Conservation (phyloP, 805 yeast genomes). For the Nakazawaea anatomiae region DNA sequence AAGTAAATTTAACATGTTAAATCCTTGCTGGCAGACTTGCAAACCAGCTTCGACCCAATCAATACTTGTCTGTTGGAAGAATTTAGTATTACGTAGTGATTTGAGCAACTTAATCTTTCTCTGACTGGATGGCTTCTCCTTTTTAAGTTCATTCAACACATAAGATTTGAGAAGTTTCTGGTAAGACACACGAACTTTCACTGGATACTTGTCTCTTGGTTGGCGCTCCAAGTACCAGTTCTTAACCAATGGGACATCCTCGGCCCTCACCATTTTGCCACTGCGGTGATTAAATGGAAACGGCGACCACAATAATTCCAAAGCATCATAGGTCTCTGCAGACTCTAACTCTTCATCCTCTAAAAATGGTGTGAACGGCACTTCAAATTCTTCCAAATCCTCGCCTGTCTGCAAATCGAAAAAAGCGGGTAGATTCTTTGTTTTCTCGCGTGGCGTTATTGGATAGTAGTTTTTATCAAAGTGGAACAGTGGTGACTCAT, state of each 20-base stretch:
- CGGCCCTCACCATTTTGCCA: constrained; percentile 73
- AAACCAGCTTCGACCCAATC: constrained; percentile 99
- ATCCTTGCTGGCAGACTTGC: constrained; percentile 90
- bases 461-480: constrained; percentile 55
- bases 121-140: constrained; percentile 32
- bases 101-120: constrained; percentile 56
- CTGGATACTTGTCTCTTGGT: constrained; percentile 48
- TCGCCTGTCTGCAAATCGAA: constrained; percentile 25
- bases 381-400: constrained; percentile 29
- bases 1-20: constrained; percentile 82
- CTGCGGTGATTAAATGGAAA: constrained; percentile 76
- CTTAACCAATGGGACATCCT: constrained; percentile 83
- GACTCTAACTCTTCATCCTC: constrained; percentile 36
- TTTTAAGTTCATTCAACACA: constrained; percentile 68
- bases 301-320: constrained; percentile 75
- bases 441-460: constrained; percentile 28
- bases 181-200: constrained; percentile 80
- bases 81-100: constrained; percentile 71
- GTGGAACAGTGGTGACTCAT: constrained; percentile 48
- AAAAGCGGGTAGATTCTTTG: constrained; percentile 14
- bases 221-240: constrained; percentile 76
- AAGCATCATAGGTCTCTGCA: constrained; percentile 43
- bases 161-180: constrained; percentile 79
- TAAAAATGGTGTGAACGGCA: constrained; percentile 54
- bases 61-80: constrained; percentile 82